Evolutionary conservation across 2,329 filamentous ascomycete species (phyloP).

Genomic region (Fusarium sp.): DNA sequence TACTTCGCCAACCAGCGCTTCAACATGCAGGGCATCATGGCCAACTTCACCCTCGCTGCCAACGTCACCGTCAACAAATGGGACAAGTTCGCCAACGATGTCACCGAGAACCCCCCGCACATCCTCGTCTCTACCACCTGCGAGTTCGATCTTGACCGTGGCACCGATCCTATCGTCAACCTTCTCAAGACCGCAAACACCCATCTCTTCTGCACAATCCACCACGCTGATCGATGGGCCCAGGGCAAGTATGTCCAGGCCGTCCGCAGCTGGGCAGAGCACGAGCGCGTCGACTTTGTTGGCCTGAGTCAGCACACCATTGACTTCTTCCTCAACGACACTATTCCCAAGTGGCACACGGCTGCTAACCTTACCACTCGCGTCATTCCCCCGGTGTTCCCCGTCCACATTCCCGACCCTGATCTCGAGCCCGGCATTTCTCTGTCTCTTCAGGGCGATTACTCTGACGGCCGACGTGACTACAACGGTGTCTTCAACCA

Average conservation of each 20-base stretch:
- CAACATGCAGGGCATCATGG: slow-evolving; percentile 41
- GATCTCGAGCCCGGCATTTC: slow-evolving; percentile 29
- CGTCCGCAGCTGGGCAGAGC: slow-evolving; percentile 30
- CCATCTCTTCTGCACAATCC: slow-evolving; percentile 42
- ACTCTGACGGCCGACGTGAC: slow-evolving; percentile 41
- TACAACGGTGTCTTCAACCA: slow-evolving; percentile 41
- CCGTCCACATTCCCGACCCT: slow-evolving; percentile 30
- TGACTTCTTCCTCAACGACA: slow-evolving; percentile 37
- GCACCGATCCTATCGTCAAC: slow-evolving; percentile 25
- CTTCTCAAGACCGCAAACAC: slow-evolving; percentile 36
- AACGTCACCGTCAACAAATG: slow-evolving; percentile 26
- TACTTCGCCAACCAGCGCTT: slow-evolving; percentile 41
- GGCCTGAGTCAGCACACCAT: slow-evolving; percentile 42
- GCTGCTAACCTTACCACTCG: slow-evolving; percentile 27
- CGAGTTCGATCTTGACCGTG: slow-evolving; percentile 40
- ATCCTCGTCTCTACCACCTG: slow-evolving; percentile 45
- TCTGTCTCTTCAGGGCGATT: slow-evolving; percentile 44
- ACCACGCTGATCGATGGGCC: slow-evolving; percentile 43
- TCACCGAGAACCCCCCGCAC: slow-evolving; percentile 30
- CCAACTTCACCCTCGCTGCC: slow-evolving; percentile 38
- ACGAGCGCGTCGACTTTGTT: slow-evolving; percentile 40
- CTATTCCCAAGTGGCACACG: slow-evolving; percentile 34
- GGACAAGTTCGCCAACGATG: slow-evolving; percentile 25
- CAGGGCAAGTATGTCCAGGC: slow-evolving; percentile 35
- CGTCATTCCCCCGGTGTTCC: slow-evolving; percentile 42